Evolutionary conservation across 495 filamentous ascomycete species (phyloP), one percentile per base, ranked within the genome.

Genomic region (Penicillium atrosanguineum): DNA sequence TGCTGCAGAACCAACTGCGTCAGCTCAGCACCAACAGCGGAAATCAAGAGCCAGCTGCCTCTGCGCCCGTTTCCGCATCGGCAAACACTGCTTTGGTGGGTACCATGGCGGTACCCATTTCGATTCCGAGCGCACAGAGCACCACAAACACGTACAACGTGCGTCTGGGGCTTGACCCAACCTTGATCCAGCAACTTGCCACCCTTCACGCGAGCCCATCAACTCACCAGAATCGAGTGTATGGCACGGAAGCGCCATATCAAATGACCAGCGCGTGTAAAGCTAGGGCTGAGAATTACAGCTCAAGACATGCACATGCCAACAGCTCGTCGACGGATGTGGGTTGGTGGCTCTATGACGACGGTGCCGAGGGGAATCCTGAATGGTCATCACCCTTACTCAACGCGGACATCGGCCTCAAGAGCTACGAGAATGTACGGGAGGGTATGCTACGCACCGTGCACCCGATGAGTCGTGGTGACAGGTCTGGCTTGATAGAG

Each of bases 371-470:
- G 14, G 8, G 36, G 23, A 16, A 21, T 26, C n/a, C 38, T 7
- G 38, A 40, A 7, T 20, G 9, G 26, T 23, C 23, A 1, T 28
- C 20, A 25, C 29, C 19, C 14, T 28, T 29, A 39, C 28, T 11
- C 16, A 18, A 12, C n/a, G 16, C 38, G 38, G 50, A 28, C 6
- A 5, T 41, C 7, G 40, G 50, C 3, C 36, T 46, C 23, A 18
- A 46, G 19, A 52, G 50, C 31, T 52, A 52, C 43, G 50, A 52
- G 34, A 46, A 45, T 14, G 43, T 54, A 7, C 47, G 53, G 7
- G 29, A 34, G 8, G 43, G 41, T 1, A 56, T 56, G 53, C 43
- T 56, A n/a, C 53, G 42, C 8, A 47, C 47, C 5, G 53, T 56
- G 4, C 53, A 56, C 18, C 48, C 47, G 23, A 26, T 19, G 23